These are phyloP conservation scores for Chrysoporthe cubensis DNA, from an alignment of 2,329 filamentous ascomycete species.

Conservation along the genomic window DNA sequence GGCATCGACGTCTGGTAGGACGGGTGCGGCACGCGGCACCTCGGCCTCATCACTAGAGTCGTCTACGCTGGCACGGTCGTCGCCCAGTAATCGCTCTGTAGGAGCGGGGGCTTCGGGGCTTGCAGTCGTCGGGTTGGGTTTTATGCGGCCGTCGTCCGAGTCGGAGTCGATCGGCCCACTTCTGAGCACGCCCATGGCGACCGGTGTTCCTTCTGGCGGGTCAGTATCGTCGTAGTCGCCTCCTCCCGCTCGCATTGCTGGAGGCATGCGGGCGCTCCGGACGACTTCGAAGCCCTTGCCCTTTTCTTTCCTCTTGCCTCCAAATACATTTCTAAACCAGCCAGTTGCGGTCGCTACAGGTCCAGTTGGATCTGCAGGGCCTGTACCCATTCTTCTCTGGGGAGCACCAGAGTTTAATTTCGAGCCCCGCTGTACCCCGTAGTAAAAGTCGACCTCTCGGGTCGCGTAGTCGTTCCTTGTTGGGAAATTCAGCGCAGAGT, in stretches of 20 bases:
- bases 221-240: slow-evolving; percentile 67
- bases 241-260: slow-evolving; percentile 65
- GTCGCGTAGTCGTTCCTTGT: slow-evolving; percentile 85
- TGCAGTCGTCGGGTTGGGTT: slow-evolving; percentile 35
- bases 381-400: slow-evolving; percentile 86
- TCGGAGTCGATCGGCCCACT: slow-evolving; percentile 69
- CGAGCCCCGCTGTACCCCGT: slow-evolving; percentile 80
- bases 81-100: slow-evolving; percentile 47
- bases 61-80: slow-evolving; percentile 50
- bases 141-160: slow-evolving; percentile 52
- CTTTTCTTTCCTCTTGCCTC: slow-evolving; percentile 89
- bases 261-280: slow-evolving; percentile 82
- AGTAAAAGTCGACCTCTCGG: slow-evolving; percentile 96
- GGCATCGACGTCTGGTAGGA: slow-evolving; percentile 63
- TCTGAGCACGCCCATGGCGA: slow-evolving; percentile 63
- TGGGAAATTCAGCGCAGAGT: slow-evolving; percentile 48
- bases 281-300: slow-evolving; percentile 97
- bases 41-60: slow-evolving; percentile 51
- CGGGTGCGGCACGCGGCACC: slow-evolving; percentile 53
- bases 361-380: slow-evolving; percentile 91
- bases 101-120: slow-evolving; percentile 40
- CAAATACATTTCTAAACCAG: slow-evolving; percentile 82
- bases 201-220: slow-evolving; percentile 68
- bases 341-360: slow-evolving; percentile 87
- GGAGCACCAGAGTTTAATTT: slow-evolving; percentile 81